Conservation (phyloP, 176 grass and related monocot species). For the Oryza coarctata region DNA sequence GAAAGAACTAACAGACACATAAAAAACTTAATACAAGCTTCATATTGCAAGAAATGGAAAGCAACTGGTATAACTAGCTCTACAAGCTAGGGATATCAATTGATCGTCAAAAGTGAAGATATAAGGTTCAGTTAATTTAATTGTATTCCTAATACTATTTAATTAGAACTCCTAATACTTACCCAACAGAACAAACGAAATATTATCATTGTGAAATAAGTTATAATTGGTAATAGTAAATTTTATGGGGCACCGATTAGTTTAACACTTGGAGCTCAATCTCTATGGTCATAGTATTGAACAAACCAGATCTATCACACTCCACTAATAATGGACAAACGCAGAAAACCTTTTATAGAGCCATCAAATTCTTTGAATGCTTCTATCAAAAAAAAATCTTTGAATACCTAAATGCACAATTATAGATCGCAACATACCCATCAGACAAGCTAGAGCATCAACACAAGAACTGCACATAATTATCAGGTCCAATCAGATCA, state of each 20-base stretch:
- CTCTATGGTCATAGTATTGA: not conserved
- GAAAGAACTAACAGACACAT: not conserved
- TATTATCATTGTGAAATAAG: not conserved
- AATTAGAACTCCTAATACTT: not conserved
- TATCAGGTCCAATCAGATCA: conserved; percentile 12
- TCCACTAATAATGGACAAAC: not conserved
- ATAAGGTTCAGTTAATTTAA: not conserved
- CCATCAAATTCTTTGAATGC: not conserved
- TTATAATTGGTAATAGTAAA: not conserved
- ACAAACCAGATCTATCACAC: not conserved
- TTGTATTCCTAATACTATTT: not conserved
- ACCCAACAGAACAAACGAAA: not conserved
- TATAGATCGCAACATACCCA: not conserved
- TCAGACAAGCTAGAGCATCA: conserved; percentile 10
- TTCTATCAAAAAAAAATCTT: not conserved
- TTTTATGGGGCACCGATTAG: not conserved
- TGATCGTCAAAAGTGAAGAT: not conserved
- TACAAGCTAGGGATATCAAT: not conserved
- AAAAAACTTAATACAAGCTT: conserved; percentile 10
- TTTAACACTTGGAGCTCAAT: not conserved
- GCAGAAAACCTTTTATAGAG: not conserved
- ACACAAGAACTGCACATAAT: not conserved
- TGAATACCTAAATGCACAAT: not conserved
- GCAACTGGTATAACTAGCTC: conserved; percentile 14
- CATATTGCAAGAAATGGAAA: not conserved